These are phyloP conservation scores for Hypsizygus ulmarius DNA, from an alignment of 1,284 basidiomycete species.

Conservation along the genomic window DNA sequence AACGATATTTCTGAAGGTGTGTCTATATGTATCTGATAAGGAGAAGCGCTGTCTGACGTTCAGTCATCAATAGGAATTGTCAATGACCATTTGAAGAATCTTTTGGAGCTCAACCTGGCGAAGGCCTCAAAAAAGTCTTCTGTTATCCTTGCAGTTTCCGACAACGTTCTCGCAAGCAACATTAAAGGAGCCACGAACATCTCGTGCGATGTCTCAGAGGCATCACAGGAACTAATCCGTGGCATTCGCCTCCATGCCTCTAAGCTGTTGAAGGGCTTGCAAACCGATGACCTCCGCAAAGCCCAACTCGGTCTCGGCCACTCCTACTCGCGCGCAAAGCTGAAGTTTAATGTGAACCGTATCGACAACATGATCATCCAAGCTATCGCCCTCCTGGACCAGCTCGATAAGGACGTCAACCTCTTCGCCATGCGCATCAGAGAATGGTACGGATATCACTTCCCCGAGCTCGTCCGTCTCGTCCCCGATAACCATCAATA, in stretches of 20 bases:
- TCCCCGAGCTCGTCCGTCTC: slow-evolving; percentile 94
- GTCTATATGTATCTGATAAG: slow-evolving; percentile 3
- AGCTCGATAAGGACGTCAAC: slow-evolving; percentile 99
- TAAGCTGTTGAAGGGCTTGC: slow-evolving; percentile 88
- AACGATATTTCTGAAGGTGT: slow-evolving; percentile 96
- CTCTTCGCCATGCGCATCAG: slow-evolving; percentile 97
- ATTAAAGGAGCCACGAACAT: slow-evolving; percentile 81
- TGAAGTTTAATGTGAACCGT: slow-evolving; percentile 99
- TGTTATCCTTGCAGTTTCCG: slow-evolving; percentile 83
- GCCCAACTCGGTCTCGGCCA: slow-evolving; percentile 97
- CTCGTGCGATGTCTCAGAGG: slow-evolving; percentile 86
- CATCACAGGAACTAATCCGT: slow-evolving; percentile 86
- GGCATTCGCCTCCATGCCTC: slow-evolving; percentile 92
- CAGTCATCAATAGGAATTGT: slow-evolving; percentile 60
- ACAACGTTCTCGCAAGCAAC: slow-evolving; percentile 74
- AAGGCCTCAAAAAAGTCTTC: slow-evolving; percentile 80
- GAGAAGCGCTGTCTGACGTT: background rate
- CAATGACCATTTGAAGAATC: slow-evolving; percentile 82
- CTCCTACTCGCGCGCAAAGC: slow-evolving; percentile 96
- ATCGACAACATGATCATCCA: slow-evolving; percentile 99
- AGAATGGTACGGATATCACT: slow-evolving; percentile 99
- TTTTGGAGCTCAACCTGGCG: slow-evolving; percentile 88
- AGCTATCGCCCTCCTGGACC: slow-evolving; percentile 97
- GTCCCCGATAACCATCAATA: slow-evolving; percentile 97
- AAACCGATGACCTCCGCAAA: slow-evolving; percentile 86